Conservation (phyloP, 2,329 filamentous ascomycete genomes). For the Colletotrichum sp. region DNA sequence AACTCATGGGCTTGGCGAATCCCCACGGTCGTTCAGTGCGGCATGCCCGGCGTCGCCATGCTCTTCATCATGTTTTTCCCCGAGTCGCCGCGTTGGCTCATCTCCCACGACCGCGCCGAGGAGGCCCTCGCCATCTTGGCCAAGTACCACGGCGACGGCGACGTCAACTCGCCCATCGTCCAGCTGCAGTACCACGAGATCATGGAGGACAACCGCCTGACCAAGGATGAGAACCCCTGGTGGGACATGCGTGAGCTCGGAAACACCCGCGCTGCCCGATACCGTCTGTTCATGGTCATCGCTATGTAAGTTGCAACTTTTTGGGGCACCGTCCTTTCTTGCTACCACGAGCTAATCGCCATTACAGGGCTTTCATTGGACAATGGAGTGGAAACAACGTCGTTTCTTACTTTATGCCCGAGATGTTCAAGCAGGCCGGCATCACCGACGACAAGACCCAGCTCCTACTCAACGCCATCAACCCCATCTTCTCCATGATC, state of each 20-base stretch:
- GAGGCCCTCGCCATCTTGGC: conserved; percentile 61
- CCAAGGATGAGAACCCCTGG: conserved; percentile 60
- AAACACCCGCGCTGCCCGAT: conserved; percentile 51
- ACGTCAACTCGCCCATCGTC: conserved; percentile 55
- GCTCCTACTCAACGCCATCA: conserved; percentile 51
- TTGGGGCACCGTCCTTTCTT: fast-evolving
- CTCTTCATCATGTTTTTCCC: conserved; percentile 73
- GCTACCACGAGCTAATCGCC: neutral
- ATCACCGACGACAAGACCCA: conserved; percentile 43
- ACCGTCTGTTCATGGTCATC: conserved; percentile 55
- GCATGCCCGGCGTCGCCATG: conserved; percentile 46
- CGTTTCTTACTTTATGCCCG: conserved; percentile 46
- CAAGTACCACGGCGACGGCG: conserved; percentile 65
- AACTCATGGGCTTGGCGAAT: conserved; percentile 61
- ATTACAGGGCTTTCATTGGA: conserved; percentile 48
- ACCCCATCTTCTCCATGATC: conserved; percentile 46
- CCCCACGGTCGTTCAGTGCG: conserved; percentile 59
- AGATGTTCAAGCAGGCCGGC: conserved; percentile 46
- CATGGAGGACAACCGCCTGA: conserved; percentile 52
- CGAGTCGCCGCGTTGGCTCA: conserved; percentile 76
- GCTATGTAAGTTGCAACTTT: conserved; percentile 38
- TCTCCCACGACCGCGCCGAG: conserved; percentile 61
- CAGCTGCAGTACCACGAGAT: conserved; percentile 63
- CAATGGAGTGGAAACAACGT: conserved; percentile 52
- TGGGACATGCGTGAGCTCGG: conserved; percentile 63